Evolutionary conservation across 345 rosid species (phyloP).

Genomic region (Eucalyptus curtisii): DNA sequence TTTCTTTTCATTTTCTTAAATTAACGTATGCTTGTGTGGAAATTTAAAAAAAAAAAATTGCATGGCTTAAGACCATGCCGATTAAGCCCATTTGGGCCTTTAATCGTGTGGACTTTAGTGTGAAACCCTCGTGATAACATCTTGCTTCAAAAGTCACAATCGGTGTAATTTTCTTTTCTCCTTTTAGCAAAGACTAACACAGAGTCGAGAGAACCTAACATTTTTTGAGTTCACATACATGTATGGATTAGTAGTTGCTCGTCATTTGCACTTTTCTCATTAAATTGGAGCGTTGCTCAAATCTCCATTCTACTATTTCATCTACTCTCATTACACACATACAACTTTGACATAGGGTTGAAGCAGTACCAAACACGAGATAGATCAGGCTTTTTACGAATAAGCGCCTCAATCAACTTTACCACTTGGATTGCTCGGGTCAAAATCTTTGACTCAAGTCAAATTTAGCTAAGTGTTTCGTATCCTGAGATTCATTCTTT

Average conservation of each 20-base stretch:
- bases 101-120: background rate
- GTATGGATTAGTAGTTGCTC: background rate
- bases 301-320: background rate
- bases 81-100: background rate
- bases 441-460: background rate
- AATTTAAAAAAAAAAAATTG: background rate
- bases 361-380: background rate
- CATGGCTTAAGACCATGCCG: background rate
- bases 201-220: background rate
- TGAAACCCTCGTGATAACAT: background rate
- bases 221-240: background rate
- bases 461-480: background rate
- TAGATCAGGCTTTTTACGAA: too few species aligned
- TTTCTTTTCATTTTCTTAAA: background rate
- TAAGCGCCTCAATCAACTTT: background rate
- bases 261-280: background rate
- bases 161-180: too few species aligned
- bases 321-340: background rate
- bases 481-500: background rate
- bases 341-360: background rate
- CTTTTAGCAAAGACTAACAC: background rate
- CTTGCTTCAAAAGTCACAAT: background rate
- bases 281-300: background rate
- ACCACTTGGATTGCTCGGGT: background rate
- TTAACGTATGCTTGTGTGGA: background rate